phyloP scores from a whole-genome alignment of 495 filamentous ascomycete species.

The Tuber brumale region DNA sequence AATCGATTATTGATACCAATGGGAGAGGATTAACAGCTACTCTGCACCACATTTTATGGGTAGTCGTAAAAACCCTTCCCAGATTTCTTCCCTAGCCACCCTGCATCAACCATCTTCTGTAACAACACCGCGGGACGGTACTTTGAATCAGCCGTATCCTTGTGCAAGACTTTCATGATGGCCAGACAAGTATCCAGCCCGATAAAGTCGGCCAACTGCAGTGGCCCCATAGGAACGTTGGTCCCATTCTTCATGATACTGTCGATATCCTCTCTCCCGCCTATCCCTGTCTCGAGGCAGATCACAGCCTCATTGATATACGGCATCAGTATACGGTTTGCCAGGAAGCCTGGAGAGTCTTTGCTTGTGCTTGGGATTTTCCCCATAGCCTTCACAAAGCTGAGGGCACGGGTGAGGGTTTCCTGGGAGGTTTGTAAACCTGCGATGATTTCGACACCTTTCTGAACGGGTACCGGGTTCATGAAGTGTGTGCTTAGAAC shows the following conservation, averaged over 20 bases:
- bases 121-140: conserved; percentile 83
- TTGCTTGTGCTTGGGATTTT: conserved; percentile 82
- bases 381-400: conserved; percentile 83
- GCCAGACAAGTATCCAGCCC: conserved; percentile 92
- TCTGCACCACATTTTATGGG: not conserved
- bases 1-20: not conserved
- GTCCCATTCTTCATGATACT: conserved; percentile 99
- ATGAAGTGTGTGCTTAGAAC: conserved; percentile 98
- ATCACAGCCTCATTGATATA: conserved; percentile 99
- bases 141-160: conserved; percentile 89
- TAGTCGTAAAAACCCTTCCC: conserved; percentile 97
- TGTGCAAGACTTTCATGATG: conserved; percentile 93
- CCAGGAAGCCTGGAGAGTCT: conserved; percentile 89
- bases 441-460: conserved; percentile 94
- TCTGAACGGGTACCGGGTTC: conserved; percentile 96
- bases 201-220: conserved; percentile 94
- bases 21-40: not conserved
- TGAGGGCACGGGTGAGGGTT: conserved; percentile 76
- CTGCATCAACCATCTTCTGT: conserved; percentile 93
- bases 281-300: conserved; percentile 89
- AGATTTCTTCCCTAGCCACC: conserved; percentile 96
- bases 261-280: conserved; percentile 82
- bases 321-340: conserved; percentile 95
- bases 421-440: conserved; percentile 80
- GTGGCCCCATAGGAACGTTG: conserved; percentile 95